Base-by-base conservation (phyloP, 306 rosid species). In the Dryas drummondii region DNA sequence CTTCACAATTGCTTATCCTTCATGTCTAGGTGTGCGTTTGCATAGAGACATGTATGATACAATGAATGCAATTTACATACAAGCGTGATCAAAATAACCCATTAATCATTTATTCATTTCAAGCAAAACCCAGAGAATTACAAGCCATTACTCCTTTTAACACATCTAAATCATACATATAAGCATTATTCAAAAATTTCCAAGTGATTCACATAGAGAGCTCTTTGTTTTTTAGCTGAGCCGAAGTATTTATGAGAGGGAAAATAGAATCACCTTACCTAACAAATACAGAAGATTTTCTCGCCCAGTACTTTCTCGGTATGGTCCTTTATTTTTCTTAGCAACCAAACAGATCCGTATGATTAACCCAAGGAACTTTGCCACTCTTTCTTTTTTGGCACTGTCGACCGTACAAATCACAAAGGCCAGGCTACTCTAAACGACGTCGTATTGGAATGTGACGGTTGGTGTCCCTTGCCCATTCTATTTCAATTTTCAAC, bases 41-140 rank as follows among this genome's bases (percentile, higher is more conserved):
- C 55, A 51, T 51, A 51, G 15, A 51, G 55, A 51, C 14, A 7
- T 19, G 1, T 14, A 49, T 6, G 9, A 49, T 26, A 50, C 58
- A 49, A 41, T 7, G 55, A 49, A 49, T 22, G 46, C 46, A 49
- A 6, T 27, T 49, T n/a, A 16, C n/a, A 19, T 57, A 57, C 32
- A 19, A 57, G 1, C 19, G 2, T 57, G 11, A 7, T 5, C 62
- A 17, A 19, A 53, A 15, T 3, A 53, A 27, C 22, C 44, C 41
- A 32, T 6, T 40, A 37, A 4, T 14, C 9, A 6, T 49, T 7
- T 4, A 62, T 68, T 68, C 48, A 68, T 50, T 68, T 16, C 60
- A 68, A 68, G 48, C 59, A 51, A 70, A 70, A 70, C 74, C 50
- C 61, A 53, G 11, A 40, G 40, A 70, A n/a, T 52, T 9, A 44